Percentiles rank a stretch among this genome's conserved stretches.
phyloP scores from a whole-genome alignment of 2,329 filamentous ascomycete genomes.

The Byssoonygena ceratinophila region DNA sequence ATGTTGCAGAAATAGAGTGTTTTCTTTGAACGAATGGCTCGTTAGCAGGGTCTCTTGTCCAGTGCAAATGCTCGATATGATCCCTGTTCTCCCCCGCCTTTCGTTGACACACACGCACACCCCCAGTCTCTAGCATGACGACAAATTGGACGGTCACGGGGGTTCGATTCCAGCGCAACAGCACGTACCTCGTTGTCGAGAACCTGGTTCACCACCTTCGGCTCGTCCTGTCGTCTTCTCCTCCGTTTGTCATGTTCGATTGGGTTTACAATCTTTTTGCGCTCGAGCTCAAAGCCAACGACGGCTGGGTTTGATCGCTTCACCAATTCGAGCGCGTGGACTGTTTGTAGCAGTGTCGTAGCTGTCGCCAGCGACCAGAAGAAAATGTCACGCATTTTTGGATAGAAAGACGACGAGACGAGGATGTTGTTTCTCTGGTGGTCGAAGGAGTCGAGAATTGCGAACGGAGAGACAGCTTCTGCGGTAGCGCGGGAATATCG shows the following conservation, averaged over 20 bases:
- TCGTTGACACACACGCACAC: conserved; percentile 23
- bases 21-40: conserved; percentile 26
- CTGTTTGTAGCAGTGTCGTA: neutral
- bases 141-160: neutral
- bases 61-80: neutral
- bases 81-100: neutral
- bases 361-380: conserved; percentile 12
- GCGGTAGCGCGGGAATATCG: neutral
- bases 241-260: conserved; percentile 39
- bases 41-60: neutral
- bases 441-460: neutral
- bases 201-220: conserved; percentile 36
- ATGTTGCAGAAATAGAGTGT: conserved; percentile 51
- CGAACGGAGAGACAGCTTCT: neutral
- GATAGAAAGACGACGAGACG: neutral
- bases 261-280: conserved; percentile 39
- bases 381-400: conserved; percentile 8
- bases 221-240: conserved; percentile 23
- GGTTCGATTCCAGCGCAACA: neutral
- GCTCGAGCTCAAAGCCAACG: conserved; percentile 42
- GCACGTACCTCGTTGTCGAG: conserved; percentile 45
- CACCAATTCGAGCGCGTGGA: conserved; percentile 24
- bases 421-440: neutral
- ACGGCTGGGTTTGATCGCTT: conserved; percentile 35
- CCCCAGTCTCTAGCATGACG: neutral